Evolutionary conservation across 257 asterid species (phyloP).

Genomic region (Echium plantagineum): DNA sequence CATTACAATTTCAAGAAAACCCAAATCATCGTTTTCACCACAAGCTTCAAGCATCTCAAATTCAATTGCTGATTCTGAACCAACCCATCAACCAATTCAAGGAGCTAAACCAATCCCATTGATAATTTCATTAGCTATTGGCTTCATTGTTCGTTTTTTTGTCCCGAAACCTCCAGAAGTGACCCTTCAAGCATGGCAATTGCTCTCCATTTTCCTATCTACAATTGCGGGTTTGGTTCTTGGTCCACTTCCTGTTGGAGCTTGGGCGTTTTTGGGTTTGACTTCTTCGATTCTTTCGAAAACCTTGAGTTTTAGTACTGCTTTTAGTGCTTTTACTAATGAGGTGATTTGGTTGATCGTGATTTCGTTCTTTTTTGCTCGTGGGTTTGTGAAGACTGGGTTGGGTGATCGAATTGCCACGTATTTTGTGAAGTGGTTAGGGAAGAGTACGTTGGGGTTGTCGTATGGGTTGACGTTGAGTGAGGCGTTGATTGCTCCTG

Average conservation of each 20-base stretch:
- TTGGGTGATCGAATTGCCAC: too few species aligned
- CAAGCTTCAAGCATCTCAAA: slow-evolving; percentile 7
- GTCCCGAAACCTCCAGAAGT: slow-evolving; percentile 68
- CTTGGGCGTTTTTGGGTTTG: slow-evolving; percentile 83
- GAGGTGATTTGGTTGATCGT: too few species aligned
- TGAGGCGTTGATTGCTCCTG: too few species aligned
- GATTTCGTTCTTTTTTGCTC: too few species aligned
- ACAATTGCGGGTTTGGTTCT: slow-evolving; percentile 83
- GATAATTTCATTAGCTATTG: slow-evolving; percentile 49
- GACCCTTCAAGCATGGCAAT: slow-evolving; percentile 79
- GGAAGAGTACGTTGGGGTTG: too few species aligned
- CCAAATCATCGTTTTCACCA: slow-evolving; percentile 8
- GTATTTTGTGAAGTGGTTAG: too few species aligned
- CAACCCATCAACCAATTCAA: too few species aligned
- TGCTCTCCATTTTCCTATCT: slow-evolving; percentile 71
- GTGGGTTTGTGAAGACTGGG: too few species aligned
- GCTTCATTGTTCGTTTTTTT: slow-evolving; percentile 48
- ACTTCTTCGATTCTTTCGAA: slow-evolving; percentile 29
- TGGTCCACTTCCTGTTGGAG: slow-evolving; percentile 82
- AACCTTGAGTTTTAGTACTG: too few species aligned
- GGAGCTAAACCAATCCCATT: slow-evolving; percentile 23
- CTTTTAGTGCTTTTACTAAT: too few species aligned
- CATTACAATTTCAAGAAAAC: slow-evolving; percentile 9
- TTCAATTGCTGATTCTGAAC: slow-evolving; percentile 6
- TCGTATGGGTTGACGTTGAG: too few species aligned